Percentiles rank a stretch among this genome's conserved stretches.
These are phyloP conservation scores for Penicillium macrosclerotiorum DNA, from an alignment of 495 filamentous ascomycete genomes.

Conservation along the genomic window DNA sequence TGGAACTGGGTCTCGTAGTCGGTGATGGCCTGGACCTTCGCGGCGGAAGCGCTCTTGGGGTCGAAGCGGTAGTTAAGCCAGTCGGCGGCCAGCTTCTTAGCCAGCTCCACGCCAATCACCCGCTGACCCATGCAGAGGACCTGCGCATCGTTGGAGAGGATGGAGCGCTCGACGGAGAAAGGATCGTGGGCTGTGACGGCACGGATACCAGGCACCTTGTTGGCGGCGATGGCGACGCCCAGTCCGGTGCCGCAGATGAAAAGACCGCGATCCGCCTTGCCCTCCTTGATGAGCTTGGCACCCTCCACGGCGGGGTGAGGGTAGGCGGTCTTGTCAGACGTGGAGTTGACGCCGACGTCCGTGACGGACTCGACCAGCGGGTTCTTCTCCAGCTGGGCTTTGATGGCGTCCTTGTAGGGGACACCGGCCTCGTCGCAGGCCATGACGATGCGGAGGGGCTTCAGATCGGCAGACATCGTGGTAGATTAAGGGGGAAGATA, in stretches of 20 bases:
- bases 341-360: constrained; percentile 65
- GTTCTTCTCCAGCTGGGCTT: constrained; percentile 63
- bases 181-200: constrained; percentile 86
- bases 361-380: constrained; percentile 64
- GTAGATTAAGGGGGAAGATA: not conserved
- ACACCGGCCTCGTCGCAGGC: constrained; percentile 73
- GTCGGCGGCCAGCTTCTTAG: constrained; percentile 72
- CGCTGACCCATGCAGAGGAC: constrained; percentile 87
- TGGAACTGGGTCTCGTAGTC: constrained; percentile 63
- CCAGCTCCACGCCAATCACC: constrained; percentile 77
- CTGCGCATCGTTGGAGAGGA: constrained; percentile 83
- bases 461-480: constrained; percentile 39
- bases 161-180: constrained; percentile 77
- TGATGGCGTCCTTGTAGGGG: constrained; percentile 77
- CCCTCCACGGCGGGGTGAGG: constrained; percentile 75
- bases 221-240: constrained; percentile 81
- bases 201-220: constrained; percentile 81
- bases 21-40: constrained; percentile 72
- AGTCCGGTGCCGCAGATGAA: constrained; percentile 87
- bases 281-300: constrained; percentile 62
- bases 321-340: constrained; percentile 77
- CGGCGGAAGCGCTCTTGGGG: constrained; percentile 64
- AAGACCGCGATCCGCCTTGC: constrained; percentile 72
- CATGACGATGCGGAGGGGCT: constrained; percentile 57
- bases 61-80: constrained; percentile 85